phyloP scores from a whole-genome alignment of 2,329 filamentous ascomycete genomes.

The Fusarium redolens region DNA sequence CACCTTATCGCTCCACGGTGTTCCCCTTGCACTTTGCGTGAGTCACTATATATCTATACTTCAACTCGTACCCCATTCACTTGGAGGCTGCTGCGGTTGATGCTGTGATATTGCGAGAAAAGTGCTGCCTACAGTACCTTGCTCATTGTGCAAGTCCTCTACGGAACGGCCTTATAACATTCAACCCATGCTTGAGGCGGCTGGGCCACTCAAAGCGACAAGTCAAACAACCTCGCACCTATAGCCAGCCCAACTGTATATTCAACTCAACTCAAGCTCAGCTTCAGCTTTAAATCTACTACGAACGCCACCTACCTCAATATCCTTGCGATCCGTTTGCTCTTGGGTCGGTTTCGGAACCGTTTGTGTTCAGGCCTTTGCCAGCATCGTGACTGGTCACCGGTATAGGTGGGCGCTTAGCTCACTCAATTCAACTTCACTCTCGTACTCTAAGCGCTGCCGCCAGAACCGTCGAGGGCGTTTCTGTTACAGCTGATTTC shows the following conservation, averaged over 20 bases:
- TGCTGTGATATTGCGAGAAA: constrained; percentile 23
- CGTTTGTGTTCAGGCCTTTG: constrained; percentile 20
- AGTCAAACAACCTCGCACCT: constrained; percentile 24
- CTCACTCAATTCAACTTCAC: constrained; percentile 29
- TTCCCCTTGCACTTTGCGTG: constrained; percentile 43
- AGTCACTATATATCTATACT: constrained; percentile 43
- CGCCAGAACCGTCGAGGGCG: constrained; percentile 33
- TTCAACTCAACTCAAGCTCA: constrained; percentile 12
- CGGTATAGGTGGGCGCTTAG: constrained; percentile 41
- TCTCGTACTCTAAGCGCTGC: constrained; percentile 42
- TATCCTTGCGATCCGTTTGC: constrained; percentile 5
- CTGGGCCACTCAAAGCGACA: constrained; percentile 42
- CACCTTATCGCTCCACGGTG: constrained; percentile 41
- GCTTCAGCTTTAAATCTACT: constrained; percentile 8
- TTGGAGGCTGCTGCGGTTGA: constrained; percentile 39
- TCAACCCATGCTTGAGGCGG: constrained; percentile 39
- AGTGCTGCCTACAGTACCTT: neutral
- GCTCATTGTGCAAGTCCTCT: constrained; percentile 30
- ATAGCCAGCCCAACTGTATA: constrained; percentile 24
- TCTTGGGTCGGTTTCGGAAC: constrained; percentile 39
- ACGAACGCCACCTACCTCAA: constrained; percentile 9
- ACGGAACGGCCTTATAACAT: constrained; percentile 34
- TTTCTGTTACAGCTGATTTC: constrained; percentile 30
- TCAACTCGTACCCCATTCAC: constrained; percentile 41
- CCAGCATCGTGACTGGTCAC: constrained; percentile 40